These are phyloP conservation scores for Penicillium canescens DNA, from an alignment of 495 filamentous ascomycete species.

Conservation along the genomic window DNA sequence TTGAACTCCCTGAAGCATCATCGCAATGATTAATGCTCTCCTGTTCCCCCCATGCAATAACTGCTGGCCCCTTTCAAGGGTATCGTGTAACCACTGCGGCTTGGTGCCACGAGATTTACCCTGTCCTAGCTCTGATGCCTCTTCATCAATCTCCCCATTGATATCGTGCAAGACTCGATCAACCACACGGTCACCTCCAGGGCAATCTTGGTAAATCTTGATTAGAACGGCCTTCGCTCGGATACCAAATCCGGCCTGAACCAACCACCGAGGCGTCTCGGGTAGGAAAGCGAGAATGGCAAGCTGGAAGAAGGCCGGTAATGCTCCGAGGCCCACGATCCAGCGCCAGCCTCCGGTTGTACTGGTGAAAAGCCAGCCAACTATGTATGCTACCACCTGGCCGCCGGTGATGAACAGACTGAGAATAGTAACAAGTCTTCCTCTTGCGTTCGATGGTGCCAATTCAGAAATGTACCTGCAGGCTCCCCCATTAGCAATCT, in stretches of 20 bases:
- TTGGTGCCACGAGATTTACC: slow-evolving; percentile 15
- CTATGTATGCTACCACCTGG: slow-evolving; percentile 81
- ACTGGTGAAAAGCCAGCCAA: slow-evolving; percentile 67
- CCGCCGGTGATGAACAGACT: slow-evolving; percentile 82
- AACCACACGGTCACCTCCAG: slow-evolving; percentile 44
- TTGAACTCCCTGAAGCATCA: slow-evolving; percentile 83
- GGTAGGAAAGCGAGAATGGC: slow-evolving; percentile 67
- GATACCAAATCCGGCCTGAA: slow-evolving; percentile 59
- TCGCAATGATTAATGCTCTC: slow-evolving; percentile 79
- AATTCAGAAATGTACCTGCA: slow-evolving; percentile 78
- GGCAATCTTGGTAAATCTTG: slow-evolving; percentile 61
- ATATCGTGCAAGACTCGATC: slow-evolving; percentile 62
- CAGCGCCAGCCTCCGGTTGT: slow-evolving; percentile 75
- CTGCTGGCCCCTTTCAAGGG: slow-evolving; percentile 48
- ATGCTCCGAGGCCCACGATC: slow-evolving; percentile 84
- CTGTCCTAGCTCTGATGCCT: slow-evolving; percentile 49
- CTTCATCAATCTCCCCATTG: slow-evolving; percentile 67
- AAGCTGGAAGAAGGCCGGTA: slow-evolving; percentile 73
- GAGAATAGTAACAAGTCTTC: slow-evolving; percentile 74
- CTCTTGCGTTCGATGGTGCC: slow-evolving; percentile 71
- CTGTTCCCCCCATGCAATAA: slow-evolving; percentile 65
- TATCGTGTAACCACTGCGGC: slow-evolving; percentile 31
- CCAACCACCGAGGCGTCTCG: slow-evolving; percentile 85
- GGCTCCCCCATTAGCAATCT: neutral
- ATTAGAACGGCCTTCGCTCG: slow-evolving; percentile 63